These are phyloP conservation scores for Naganishia onofrii DNA, from an alignment of 768 basidiomycete genomes.

Conservation along the genomic window DNA sequence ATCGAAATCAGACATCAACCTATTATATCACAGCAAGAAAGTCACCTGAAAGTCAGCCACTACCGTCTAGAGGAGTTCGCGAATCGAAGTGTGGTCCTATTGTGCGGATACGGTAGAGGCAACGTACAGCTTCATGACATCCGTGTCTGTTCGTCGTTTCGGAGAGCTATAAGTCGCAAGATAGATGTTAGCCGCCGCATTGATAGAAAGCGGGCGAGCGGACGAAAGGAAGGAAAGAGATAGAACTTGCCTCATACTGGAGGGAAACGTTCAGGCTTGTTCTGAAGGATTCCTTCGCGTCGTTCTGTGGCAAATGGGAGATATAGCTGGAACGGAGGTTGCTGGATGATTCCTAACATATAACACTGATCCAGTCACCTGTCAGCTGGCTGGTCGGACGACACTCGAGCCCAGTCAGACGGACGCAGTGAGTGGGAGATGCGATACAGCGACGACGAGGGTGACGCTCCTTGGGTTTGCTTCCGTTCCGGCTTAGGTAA, in stretches of 20 bases:
- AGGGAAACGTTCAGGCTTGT: neutral
- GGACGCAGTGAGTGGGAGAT: neutral
- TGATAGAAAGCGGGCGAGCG: too few species aligned
- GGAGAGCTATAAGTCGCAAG: slow-evolving; percentile 64
- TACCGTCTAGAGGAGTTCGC: too few species aligned
- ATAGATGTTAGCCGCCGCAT: neutral
- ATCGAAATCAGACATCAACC: slow-evolving; percentile 97
- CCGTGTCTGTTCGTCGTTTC: slow-evolving; percentile 94
- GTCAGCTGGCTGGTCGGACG: neutral
- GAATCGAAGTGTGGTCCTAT: too few species aligned
- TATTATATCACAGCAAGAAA: slow-evolving; percentile 52
- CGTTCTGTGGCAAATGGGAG: neutral
- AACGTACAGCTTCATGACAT: slow-evolving; percentile 96
- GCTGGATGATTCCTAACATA: too few species aligned
- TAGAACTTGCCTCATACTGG: neutral
- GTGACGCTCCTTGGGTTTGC: neutral
- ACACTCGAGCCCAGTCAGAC: neutral
- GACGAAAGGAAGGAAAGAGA: too few species aligned
- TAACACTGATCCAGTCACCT: too few species aligned
- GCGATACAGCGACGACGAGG: neutral
- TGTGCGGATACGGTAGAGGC: too few species aligned
- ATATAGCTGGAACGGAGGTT: too few species aligned
- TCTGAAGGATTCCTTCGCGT: too few species aligned
- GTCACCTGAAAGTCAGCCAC: neutral
- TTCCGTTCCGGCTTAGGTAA: neutral